These are phyloP conservation scores for Cryptococcus depauperatus DNA, from an alignment of 1,284 basidiomycete genomes.

Conservation along the genomic window DNA sequence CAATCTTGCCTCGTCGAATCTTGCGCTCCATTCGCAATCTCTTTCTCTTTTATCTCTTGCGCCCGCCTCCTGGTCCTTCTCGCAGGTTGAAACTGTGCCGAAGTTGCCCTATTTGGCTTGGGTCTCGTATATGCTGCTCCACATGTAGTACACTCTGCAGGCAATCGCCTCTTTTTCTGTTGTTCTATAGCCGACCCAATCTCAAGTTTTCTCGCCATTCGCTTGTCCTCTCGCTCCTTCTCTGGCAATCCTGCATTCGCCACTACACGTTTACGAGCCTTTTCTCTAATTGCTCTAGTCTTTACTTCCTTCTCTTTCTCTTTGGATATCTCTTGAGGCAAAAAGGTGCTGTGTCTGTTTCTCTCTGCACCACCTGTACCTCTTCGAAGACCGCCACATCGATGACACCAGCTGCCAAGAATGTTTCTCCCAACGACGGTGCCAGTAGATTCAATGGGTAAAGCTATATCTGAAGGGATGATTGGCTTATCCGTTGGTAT, in stretches of 20 bases:
- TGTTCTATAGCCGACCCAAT: not conserved
- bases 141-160: slow-evolving; percentile 19
- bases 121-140: slow-evolving; percentile 15
- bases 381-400: slow-evolving; percentile 31
- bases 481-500: slow-evolving; percentile 4
- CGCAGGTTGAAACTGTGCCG: slow-evolving; percentile 15
- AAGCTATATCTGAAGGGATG: slow-evolving; percentile 8
- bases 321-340: too few species aligned
- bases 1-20: not conserved
- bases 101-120: slow-evolving; percentile 9
- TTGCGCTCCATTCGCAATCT: not conserved
- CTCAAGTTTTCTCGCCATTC: slow-evolving; percentile 2
- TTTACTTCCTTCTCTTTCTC: slow-evolving; percentile 3
- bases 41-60: slow-evolving; percentile 1
- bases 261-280: not conserved
- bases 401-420: slow-evolving; percentile 20
- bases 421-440: slow-evolving; percentile 7
- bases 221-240: slow-evolving; percentile 5
- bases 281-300: slow-evolving; percentile 1
- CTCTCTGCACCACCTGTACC: slow-evolving; percentile 21
- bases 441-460: not conserved
- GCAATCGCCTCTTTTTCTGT: not conserved
- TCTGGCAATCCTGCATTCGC: not conserved
- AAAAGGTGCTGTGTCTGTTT: not conserved
- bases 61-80: slow-evolving; percentile 8